These are phyloP conservation scores for Ogataea parapolymorpha DNA, from an alignment of 805 yeast species.

Conservation along the genomic window DNA sequence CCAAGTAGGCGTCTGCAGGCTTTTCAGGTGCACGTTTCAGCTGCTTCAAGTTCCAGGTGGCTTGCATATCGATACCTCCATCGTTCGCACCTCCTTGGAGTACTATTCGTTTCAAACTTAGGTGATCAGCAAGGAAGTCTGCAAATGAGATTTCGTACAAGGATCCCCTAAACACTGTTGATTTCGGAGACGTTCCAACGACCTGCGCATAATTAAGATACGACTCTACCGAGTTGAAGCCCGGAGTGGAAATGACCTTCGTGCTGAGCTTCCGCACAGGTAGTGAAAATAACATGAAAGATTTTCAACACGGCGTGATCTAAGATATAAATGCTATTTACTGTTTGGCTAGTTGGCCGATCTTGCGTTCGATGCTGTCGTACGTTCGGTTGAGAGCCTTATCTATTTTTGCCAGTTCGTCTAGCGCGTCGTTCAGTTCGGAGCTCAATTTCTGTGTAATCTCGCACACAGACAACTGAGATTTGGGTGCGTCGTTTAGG, in stretches of 20 bases:
- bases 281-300: constrained; percentile 1
- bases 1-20: not conserved
- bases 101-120: constrained; percentile 36
- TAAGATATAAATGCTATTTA: not conserved
- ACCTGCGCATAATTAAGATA: constrained; percentile 33
- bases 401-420: constrained; percentile 24
- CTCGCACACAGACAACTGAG: constrained; percentile 23
- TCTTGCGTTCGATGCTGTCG: constrained; percentile 18
- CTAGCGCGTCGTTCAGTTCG: constrained; percentile 20
- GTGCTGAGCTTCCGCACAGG: not conserved
- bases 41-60: constrained; percentile 41
- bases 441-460: constrained; percentile 22
- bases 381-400: constrained; percentile 19
- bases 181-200: constrained; percentile 39
- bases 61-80: constrained; percentile 54
- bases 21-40: not conserved
- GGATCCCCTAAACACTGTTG: constrained; percentile 53
- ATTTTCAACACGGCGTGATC: not conserved
- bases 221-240: constrained; percentile 19
- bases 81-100: constrained; percentile 57
- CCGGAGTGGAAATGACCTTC: not conserved
- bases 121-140: constrained; percentile 35
- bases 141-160: constrained; percentile 49
- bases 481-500: not conserved
- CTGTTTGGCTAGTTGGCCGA: constrained; percentile 1